Evolutionary conservation across 2,329 filamentous ascomycete genomes (phyloP).

Genomic region (Arthroderma uncinatum): DNA sequence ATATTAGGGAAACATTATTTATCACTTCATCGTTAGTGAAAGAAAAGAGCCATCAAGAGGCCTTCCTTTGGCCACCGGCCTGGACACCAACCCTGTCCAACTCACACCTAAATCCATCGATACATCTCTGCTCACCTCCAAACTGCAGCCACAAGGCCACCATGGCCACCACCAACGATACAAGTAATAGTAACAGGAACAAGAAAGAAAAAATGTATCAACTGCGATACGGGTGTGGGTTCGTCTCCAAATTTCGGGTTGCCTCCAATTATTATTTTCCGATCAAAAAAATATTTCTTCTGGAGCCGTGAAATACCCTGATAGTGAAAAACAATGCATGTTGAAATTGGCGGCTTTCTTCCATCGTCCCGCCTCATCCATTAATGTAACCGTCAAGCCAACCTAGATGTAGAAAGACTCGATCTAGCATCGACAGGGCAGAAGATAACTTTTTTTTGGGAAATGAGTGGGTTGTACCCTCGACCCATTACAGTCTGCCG

Average conservation of each 20-base stretch:
- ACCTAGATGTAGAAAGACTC: not conserved
- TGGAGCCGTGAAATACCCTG: not conserved
- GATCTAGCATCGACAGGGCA: no score
- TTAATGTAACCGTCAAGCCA: not conserved
- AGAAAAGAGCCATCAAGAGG: not conserved
- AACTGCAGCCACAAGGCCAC: not conserved
- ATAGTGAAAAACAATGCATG: slow-evolving; percentile 1
- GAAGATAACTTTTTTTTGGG: not conserved
- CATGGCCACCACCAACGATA: not conserved
- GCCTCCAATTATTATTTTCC: not conserved
- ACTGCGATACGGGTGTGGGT: slow-evolving; percentile 3
- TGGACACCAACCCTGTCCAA: not conserved
- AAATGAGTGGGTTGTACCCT: not conserved
- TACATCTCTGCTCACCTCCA: not conserved
- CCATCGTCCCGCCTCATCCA: not conserved
- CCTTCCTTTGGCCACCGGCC: not conserved
- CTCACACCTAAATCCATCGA: not conserved
- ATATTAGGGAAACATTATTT: not conserved
- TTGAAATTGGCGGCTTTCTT: not conserved
- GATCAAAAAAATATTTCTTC: not conserved
- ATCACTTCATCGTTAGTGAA: not conserved
- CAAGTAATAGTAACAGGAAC: not conserved
- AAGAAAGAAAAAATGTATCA: not conserved
- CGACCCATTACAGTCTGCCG: not conserved
- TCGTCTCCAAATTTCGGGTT: not conserved